These are phyloP conservation scores for Onygenales sp. DNA, from an alignment of 2,329 filamentous ascomycete genomes.

Conservation along the genomic window DNA sequence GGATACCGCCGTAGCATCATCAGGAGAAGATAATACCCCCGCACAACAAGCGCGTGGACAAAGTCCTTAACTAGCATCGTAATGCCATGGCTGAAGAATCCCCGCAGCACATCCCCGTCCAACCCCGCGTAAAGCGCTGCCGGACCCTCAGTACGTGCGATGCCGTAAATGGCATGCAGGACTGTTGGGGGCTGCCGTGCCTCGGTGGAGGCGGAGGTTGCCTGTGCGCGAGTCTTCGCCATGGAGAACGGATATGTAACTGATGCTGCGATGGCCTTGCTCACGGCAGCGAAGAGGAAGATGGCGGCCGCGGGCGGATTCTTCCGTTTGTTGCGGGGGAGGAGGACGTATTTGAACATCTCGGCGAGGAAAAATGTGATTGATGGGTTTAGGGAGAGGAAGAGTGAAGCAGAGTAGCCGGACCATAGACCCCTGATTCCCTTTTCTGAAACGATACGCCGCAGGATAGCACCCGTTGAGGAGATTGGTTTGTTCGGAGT, in stretches of 20 bases:
- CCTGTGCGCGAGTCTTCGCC: conserved; percentile 71
- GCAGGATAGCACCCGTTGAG: conserved; percentile 49
- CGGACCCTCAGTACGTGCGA: conserved; percentile 55
- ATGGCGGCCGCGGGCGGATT: conserved; percentile 46
- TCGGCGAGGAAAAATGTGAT: conserved; percentile 80
- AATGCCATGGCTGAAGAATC: conserved; percentile 75
- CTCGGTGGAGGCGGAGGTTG: conserved; percentile 29
- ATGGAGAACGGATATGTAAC: conserved; percentile 80
- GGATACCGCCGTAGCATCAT: conserved; percentile 36
- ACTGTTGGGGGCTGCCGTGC: conserved; percentile 39
- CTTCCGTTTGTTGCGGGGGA: conserved; percentile 35
- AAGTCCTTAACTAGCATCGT: conserved; percentile 81
- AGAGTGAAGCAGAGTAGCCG: conserved; percentile 69
- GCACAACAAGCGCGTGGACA: conserved; percentile 62
- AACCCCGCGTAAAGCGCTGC: conserved; percentile 66
- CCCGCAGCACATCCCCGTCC: conserved; percentile 65
- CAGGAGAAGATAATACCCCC: conserved; percentile 59
- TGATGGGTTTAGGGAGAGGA: conserved; percentile 76
- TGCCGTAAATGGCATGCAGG: conserved; percentile 52
- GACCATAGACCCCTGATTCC: conserved; percentile 75
- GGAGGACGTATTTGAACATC: conserved; percentile 51
- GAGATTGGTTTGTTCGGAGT: conserved; percentile 11
- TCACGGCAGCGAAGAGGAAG: conserved; percentile 62
- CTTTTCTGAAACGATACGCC: conserved; percentile 57
- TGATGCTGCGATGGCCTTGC: conserved; percentile 66